Base-by-base conservation (phyloP, 1,284 basidiomycete species). In the Microbotryum saponariae region DNA sequence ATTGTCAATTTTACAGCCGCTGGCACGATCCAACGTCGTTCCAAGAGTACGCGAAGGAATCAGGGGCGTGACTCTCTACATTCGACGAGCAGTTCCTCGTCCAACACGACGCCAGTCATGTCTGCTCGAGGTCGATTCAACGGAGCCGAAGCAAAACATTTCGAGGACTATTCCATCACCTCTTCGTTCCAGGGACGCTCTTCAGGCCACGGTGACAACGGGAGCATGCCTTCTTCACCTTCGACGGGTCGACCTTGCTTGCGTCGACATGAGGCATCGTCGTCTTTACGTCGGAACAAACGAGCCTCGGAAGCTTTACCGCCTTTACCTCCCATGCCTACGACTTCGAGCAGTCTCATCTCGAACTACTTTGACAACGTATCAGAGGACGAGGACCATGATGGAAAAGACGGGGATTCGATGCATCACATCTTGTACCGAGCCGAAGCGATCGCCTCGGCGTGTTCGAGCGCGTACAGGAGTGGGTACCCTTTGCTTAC, bases 391-490 rank as follows among this genome's bases (percentile, higher is more conserved):
- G 59, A 55, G 2, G 61, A 54, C 1, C 44, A 46, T 12, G 51
- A 54, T 29, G 56, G 51, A 10, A 60, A 55, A 10, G 65, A 60
- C 16, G 14, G 37, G 16, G 37, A 16, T 42, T 16, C 37, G 37
- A 42, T 16, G 14, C 37, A 42, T 31, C 42, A 54, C 20, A 59
- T 62, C 23, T 49, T 69, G 12, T 69, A 69, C 56, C 31, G 58
- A 21, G 67, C 67, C 12, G 64, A 66, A 46, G 65, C 67, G n/a
- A 60, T 64, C 53, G 54, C 51, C 4, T 21, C 60, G 47, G 56
- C 62, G 16, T 37, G 44, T 27, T 54, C 65, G 44, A 31, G n/a
- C 7, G 62, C 57, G 18, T 61, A 55, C 44, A 54, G 65, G 21
- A 57, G 56, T 6, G 65, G 67, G 0, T 66, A 61, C 50, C 61